Conservation (phyloP, 352 stramenopile genomes). For the Stramenopiles sp. region DNA sequence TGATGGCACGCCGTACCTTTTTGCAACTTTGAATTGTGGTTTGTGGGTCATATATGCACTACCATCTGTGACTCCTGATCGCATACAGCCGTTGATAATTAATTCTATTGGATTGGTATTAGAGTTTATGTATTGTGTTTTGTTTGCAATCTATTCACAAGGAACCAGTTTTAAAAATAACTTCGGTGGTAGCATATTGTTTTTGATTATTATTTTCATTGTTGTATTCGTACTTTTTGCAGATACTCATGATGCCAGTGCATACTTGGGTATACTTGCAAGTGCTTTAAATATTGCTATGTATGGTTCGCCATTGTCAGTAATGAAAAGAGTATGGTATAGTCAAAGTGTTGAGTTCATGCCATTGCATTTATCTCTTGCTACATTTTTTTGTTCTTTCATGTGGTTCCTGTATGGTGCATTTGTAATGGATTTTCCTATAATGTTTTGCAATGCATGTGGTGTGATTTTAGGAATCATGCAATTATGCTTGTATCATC, state of each 20-base stretch:
- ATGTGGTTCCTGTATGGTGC: constrained; percentile 13
- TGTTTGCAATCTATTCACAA: background rate
- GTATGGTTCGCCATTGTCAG: constrained; percentile 15
- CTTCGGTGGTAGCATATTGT: background rate
- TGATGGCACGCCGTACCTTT: constrained; percentile 8
- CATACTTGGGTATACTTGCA: constrained; percentile 5
- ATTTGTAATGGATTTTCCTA: constrained; percentile 9
- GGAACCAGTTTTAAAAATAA: background rate
- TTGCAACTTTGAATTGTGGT: constrained; percentile 8
- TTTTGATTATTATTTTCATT: background rate
- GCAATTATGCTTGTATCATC: constrained; percentile 15
- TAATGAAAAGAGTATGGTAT: constrained; percentile 9
- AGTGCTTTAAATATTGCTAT: constrained; percentile 14
- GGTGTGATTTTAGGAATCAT: constrained; percentile 10
- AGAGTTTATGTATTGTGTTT: background rate
- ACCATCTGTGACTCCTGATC: constrained; percentile 11
- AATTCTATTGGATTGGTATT: constrained; percentile 11
- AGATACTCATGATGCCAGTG: background rate
- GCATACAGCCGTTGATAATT: constrained; percentile 10
- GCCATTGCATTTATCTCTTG: constrained; percentile 15
- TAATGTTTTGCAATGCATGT: constrained; percentile 12
- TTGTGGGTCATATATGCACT: constrained; percentile 14
- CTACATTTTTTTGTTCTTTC: constrained; percentile 13
- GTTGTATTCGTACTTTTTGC: background rate
- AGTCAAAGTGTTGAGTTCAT: constrained; percentile 18